Evolutionary conservation across 2,329 filamentous ascomycete species (phyloP), one percentile per base, ranked within the genome.

Genomic region (Alternaria sp.): DNA sequence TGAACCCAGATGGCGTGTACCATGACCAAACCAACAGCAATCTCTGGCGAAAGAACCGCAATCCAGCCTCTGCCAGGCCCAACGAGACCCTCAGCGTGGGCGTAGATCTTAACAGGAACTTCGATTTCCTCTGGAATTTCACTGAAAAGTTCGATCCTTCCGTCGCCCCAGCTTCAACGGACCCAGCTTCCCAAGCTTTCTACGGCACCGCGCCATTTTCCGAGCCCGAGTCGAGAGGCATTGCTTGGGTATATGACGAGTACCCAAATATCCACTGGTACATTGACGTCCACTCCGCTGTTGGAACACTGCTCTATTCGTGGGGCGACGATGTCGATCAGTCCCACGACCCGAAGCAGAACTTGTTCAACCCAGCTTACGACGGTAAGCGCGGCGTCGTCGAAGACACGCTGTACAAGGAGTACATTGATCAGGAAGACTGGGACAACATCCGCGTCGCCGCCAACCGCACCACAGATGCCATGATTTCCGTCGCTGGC

Each of bases 251-350:
- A 2, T 76, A 86, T 65, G 80, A 84, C 57, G 75, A 79, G 29
- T 83, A 81, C 71, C 71, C 77, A 51, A 80, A 80, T 41, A 74
- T 87, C 46, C 77, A 80, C 26, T 87, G 84, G 84, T 86, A 84
- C 68, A 75, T 86, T 40, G 85, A 88, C 61, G 75, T 87, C 33
- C 85, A 88, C 78, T 86, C 84, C 4, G 83, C 79, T 44, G 78
- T 79, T 1, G 84, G 83, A 7, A 77, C 80, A 7, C 73, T 87
- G n/a, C 74, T 87, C 10, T 86, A 86, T 70, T 80, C 78, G 39
- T 87, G 85, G 85, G 85, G 85, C 28, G 82, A 84, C 67, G 84
- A 87, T 63, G 76, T 81, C 53, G 77, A 82, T 60, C 85, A 87
- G 70, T 75, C 75, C 36, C 74, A 71, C 1, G 78, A 82, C 40